Evolutionary conservation across 78 protist species (phyloP).

Genomic region (Dictyostelium firmibasis): DNA sequence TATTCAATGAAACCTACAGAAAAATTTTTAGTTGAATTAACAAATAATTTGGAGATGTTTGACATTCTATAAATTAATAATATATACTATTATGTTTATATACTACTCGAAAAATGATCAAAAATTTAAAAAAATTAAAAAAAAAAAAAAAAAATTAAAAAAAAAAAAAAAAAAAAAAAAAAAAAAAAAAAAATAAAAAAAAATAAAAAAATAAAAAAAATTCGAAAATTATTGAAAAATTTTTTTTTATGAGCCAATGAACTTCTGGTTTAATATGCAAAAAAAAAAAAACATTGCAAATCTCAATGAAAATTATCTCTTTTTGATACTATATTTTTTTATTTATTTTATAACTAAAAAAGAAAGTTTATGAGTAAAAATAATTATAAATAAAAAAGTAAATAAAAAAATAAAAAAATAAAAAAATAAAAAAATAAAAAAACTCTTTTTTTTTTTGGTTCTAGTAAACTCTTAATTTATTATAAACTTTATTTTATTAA

Average conservation of each 20-base stretch:
- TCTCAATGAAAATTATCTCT: neutral
- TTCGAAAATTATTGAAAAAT: neutral
- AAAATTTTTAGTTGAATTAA: neutral
- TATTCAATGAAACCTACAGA: neutral
- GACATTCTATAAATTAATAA: slow-evolving; percentile 8
- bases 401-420: too few species aligned
- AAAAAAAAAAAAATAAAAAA: neutral
- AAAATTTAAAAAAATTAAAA: neutral
- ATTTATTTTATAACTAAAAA: too few species aligned
- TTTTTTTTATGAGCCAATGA: neutral
- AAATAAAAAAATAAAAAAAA: neutral
- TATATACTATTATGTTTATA: neutral
- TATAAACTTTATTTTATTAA: too few species aligned
- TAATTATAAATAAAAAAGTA: too few species aligned
- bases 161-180: neutral
- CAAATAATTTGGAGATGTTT: slow-evolving; percentile 9
- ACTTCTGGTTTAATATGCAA: neutral
- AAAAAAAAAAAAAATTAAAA: neutral
- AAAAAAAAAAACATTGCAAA: neutral
- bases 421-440: too few species aligned
- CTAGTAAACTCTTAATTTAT: too few species aligned
- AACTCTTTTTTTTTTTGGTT: too few species aligned
- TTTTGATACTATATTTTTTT: too few species aligned
- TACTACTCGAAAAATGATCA: neutral
- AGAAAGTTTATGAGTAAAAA: too few species aligned